phyloP scores from a whole-genome alignment of 768 basidiomycete species.

The Rhodotorula babjevae region DNA sequence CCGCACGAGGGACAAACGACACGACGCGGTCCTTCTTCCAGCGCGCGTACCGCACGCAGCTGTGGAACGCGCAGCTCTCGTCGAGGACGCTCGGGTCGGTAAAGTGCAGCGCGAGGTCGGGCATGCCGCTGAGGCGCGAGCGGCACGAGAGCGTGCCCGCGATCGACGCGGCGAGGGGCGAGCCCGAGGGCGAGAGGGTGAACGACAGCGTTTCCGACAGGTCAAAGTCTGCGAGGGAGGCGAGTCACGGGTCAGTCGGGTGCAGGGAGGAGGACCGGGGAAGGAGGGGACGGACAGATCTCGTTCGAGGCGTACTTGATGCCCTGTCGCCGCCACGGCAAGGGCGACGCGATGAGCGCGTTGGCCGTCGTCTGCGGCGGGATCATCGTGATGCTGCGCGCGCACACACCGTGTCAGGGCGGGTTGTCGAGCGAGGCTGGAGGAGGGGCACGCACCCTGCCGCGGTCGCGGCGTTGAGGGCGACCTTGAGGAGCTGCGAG shows the following conservation, averaged over 20 bases:
- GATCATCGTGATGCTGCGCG: not conserved
- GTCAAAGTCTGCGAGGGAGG: constrained; percentile 29
- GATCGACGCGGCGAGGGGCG: constrained; percentile 16
- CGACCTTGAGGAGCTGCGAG: constrained; percentile 29
- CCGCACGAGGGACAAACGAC: constrained; percentile 35
- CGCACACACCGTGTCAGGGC: no score
- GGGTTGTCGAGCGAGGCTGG: no score
- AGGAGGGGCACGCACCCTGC: constrained; percentile 31
- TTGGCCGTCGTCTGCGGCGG: constrained; percentile 22
- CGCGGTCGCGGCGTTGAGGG: constrained; percentile 18
- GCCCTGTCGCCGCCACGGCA: constrained; percentile 34
- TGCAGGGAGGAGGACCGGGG: not conserved
- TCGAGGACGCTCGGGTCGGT: constrained; percentile 25
- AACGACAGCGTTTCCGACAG: constrained; percentile 19
- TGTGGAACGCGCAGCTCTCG: constrained; percentile 28
- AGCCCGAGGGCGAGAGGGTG: constrained; percentile 13
- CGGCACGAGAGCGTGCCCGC: constrained; percentile 24
- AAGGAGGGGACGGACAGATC: constrained; percentile 21
- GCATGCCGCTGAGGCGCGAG: constrained; percentile 32
- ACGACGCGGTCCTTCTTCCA: constrained; percentile 37
- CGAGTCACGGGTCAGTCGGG: not conserved
- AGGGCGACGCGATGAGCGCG: constrained; percentile 26
- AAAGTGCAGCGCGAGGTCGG: constrained; percentile 27
- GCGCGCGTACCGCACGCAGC: constrained; percentile 24
- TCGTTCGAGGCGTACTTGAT: constrained; percentile 39